phyloP scores from a whole-genome alignment of 257 asterid genomes.

The Nicotiana undulata region DNA sequence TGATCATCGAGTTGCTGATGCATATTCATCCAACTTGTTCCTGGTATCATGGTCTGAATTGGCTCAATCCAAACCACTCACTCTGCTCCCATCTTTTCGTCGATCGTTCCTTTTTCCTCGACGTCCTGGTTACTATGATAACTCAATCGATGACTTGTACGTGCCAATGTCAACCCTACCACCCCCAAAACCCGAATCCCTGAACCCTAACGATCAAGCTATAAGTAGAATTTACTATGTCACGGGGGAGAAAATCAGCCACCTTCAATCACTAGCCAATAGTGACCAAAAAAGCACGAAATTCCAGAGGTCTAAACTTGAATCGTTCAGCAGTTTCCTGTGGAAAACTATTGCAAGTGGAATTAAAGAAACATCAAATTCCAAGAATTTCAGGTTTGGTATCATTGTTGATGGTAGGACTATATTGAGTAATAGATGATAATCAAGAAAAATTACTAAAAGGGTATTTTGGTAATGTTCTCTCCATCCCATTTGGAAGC shows the following conservation, averaged over 20 bases:
- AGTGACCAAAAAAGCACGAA: background rate
- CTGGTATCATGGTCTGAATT: slow-evolving; percentile 57
- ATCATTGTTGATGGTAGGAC: background rate
- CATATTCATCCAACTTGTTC: slow-evolving; percentile 71
- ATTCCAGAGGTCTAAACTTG: slow-evolving; percentile 34
- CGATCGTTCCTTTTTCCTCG: slow-evolving; percentile 56
- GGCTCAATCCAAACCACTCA: slow-evolving; percentile 30
- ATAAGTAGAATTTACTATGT: slow-evolving; percentile 62
- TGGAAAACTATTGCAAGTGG: slow-evolving; percentile 41
- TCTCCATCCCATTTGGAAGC: slow-evolving; percentile 4
- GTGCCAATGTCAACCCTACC: slow-evolving; percentile 22
- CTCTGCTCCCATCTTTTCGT: slow-evolving; percentile 50
- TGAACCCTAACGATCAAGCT: background rate
- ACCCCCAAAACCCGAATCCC: background rate
- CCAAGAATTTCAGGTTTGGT: background rate
- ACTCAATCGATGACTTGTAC: slow-evolving; percentile 28
- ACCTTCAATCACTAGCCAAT: slow-evolving; percentile 42
- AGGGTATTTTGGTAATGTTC: slow-evolving; percentile 5
- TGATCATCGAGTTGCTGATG: slow-evolving; percentile 69
- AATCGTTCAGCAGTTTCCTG: slow-evolving; percentile 54
- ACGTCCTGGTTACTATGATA: slow-evolving; percentile 28
- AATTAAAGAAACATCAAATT: background rate
- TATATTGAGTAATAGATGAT: background rate
- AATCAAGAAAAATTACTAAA: background rate
- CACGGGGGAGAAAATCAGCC: slow-evolving; percentile 21